These are phyloP conservation scores for Kurtzmaniella quercitrusa DNA, from an alignment of 1,139 yeast species.

Conservation along the genomic window DNA sequence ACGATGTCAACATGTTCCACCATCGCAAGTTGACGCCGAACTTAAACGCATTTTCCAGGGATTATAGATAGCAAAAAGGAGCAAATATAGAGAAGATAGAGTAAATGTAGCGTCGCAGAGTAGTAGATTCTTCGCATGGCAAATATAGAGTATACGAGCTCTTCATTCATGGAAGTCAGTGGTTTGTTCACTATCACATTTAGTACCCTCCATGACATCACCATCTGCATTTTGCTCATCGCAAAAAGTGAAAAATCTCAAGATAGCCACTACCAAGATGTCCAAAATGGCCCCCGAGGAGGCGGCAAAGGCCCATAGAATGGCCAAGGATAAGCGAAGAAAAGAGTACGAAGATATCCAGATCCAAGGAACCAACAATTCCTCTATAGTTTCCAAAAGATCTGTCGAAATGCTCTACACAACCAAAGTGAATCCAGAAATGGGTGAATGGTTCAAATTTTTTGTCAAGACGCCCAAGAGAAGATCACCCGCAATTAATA, in stretches of 20 bases:
- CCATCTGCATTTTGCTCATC: background rate
- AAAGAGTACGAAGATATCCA: constrained; percentile 55
- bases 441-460: constrained; percentile 53
- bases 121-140: too few species aligned
- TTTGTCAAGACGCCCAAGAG: constrained; percentile 69
- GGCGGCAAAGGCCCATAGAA: constrained; percentile 28
- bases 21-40: constrained; percentile 36
- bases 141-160: too few species aligned
- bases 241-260: background rate
- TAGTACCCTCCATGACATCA: background rate
- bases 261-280: background rate
- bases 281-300: constrained; percentile 4
- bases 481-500: constrained; percentile 74
- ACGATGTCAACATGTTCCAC: constrained; percentile 34
- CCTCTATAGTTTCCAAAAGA: constrained; percentile 78
- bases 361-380: constrained; percentile 79
- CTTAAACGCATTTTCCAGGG: constrained; percentile 34
- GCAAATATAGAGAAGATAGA: background rate
- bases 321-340: constrained; percentile 45
- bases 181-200: background rate
- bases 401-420: constrained; percentile 70
- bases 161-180: too few species aligned
- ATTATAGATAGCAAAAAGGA: background rate
- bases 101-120: too few species aligned
- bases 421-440: constrained; percentile 33